Conservation (phyloP, 2,329 filamentous ascomycete species). For the Podosphaera fusca region DNA sequence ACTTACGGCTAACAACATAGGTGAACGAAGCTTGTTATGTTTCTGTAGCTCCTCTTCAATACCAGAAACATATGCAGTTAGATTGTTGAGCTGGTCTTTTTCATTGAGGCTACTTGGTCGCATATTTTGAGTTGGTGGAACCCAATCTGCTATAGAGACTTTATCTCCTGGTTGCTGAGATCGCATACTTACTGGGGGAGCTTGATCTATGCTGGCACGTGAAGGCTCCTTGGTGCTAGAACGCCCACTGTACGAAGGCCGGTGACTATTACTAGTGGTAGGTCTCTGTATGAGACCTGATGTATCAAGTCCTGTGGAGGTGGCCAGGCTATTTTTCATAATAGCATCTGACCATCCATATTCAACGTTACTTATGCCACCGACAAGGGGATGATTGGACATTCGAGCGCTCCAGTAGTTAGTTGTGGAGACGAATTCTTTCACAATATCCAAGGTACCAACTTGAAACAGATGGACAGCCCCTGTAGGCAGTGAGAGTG, state of each 20-base stretch:
- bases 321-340: conserved; percentile 28
- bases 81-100: conserved; percentile 52
- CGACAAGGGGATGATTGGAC: conserved; percentile 78
- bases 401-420: conserved; percentile 96
- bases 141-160: conserved; percentile 68
- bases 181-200: conserved; percentile 8
- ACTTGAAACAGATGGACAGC: conserved; percentile 97
- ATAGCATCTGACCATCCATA: conserved; percentile 87
- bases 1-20: conserved; percentile 60
- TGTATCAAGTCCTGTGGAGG: background rate
- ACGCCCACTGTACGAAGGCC: conserved; percentile 12
- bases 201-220: conserved; percentile 31
- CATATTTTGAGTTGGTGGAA: conserved; percentile 73
- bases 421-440: conserved; percentile 79
- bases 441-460: conserved; percentile 80
- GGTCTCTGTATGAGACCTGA: background rate
- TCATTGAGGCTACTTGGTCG: conserved; percentile 60
- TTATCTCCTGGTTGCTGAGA: conserved; percentile 64
- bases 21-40: conserved; percentile 70
- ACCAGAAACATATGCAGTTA: conserved; percentile 58
- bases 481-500: conserved; percentile 71
- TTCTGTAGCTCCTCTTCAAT: conserved; percentile 67
- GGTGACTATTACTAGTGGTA: background rate
- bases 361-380: conserved; percentile 88
- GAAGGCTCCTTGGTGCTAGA: conserved; percentile 33